Percentiles rank a stretch among this genome's conserved stretches.
phyloP scores from a whole-genome alignment of 2,329 filamentous ascomycete genomes.

The Polychaeton citri region DNA sequence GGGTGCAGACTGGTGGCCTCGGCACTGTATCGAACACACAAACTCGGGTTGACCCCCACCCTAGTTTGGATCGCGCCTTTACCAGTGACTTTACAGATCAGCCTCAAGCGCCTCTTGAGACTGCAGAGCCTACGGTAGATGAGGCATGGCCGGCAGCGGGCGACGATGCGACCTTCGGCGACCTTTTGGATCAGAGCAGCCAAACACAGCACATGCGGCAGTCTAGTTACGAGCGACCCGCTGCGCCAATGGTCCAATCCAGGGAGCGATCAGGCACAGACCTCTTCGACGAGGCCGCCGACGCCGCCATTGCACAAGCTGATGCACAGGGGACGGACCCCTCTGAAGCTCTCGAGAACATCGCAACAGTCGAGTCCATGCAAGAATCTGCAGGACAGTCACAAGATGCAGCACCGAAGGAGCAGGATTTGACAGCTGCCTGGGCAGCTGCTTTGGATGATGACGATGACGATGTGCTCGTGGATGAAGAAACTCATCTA shows the following conservation, averaged over 20 bases:
- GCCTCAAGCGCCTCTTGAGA: constrained; percentile 3
- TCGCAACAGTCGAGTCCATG: constrained; percentile 1
- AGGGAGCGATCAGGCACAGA: neutral
- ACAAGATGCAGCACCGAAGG: constrained; percentile 9
- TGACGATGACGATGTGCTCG: constrained; percentile 30
- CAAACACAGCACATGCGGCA: neutral
- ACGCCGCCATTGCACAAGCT: neutral
- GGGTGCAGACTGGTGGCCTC: constrained; percentile 3
- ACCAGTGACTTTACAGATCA: constrained; percentile 20
- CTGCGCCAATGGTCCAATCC: neutral
- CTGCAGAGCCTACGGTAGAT: constrained; percentile 3
- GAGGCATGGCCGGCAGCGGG: constrained; percentile 16
- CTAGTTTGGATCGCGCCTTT: constrained; percentile 14
- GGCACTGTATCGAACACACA: neutral
- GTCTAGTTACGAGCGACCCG: neutral
- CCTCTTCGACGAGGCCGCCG: neutral
- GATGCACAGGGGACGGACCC: neutral
- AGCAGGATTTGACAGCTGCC: constrained; percentile 60
- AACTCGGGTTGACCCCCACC: neutral
- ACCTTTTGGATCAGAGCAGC: constrained; percentile 10
- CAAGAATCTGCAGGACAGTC: constrained; percentile 1
- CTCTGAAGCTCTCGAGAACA: constrained; percentile 1
- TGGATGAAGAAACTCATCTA: constrained; percentile 27
- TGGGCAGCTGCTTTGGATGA: constrained; percentile 75
- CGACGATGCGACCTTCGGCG: constrained; percentile 19